Base-by-base conservation (phyloP, 2,329 filamentous ascomycete genomes). In the Neopestalotiopsis sp. region DNA sequence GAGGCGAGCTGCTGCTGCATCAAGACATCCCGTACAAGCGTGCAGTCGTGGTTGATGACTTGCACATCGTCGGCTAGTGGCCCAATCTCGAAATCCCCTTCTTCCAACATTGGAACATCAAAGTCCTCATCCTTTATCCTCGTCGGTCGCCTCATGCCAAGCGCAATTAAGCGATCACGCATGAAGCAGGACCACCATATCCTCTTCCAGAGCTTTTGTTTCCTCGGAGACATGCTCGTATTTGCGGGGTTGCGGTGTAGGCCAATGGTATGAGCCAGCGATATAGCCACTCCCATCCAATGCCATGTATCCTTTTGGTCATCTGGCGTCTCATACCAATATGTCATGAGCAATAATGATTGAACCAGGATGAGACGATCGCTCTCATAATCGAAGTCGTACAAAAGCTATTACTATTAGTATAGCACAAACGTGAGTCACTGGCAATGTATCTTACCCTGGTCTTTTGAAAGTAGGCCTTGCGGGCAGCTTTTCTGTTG, bases 151-250 rank as follows among this genome's bases (percentile, higher is more conserved):
- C 95, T 90, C 95, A 98, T 98, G 68, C 95, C 95, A 13, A 98
- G 84, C 1, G 95, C 95, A 71, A 98, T 94, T 57, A 98, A 87
- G 63, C 95, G 92, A 80, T 98, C 95, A 67, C 95, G 91, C 90
- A 97, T 97, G 77, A 97, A 97, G 72, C 94, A 97, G 40, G 93
- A 97, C 95, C 95, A 98, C 95, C 95, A 98, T 74, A 98, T 96
- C 66, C 95, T 88, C 82, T 97, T 97, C 93, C 95, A 97, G 65
- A 98, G 84, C 76, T 90, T 93, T 77, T 94, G 92, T 76, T 93
- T 92, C 66, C 89, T 86, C 3, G 83, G 81, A 53, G 92, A 88
- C 88, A 97, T 94, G 74, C 89, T 91, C 9, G 93, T 94, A 68
- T 91, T 92, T 24, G 82, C 84, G 1, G 94, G 94, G 75, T 97